A percentile compares a stretch with the other conserved stretches of the same genome.
Evolutionary conservation across 139 green algal genomes (phyloP).

Genomic region (Chlamydomonas sp.): DNA sequence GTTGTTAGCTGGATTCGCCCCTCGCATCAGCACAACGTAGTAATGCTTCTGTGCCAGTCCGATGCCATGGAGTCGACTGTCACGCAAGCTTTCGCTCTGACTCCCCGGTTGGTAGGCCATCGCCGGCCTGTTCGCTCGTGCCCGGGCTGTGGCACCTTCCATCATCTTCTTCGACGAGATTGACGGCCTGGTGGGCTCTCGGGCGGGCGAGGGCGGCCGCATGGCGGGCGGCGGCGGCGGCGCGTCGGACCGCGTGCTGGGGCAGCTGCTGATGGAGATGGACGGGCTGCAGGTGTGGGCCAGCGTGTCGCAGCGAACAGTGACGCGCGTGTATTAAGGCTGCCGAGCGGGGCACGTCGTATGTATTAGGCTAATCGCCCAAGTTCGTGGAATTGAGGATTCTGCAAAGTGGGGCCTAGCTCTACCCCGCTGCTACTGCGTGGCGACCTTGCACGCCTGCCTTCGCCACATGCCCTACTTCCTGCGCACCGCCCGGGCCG

Average conservation of each 20-base stretch:
- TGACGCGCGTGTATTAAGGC: not conserved
- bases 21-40: no score
- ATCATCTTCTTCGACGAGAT: constrained; percentile 94
- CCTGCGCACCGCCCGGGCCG: no score
- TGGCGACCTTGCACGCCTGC: no score
- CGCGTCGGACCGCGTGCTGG: constrained; percentile 66
- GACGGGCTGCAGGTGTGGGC: constrained; percentile 72
- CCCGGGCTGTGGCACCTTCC: constrained; percentile 73
- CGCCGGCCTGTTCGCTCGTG: constrained; percentile 72
- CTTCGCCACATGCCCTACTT: no score
- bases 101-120: constrained; percentile 48
- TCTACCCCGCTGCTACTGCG: no score
- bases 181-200: constrained; percentile 68
- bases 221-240: constrained; percentile 3
- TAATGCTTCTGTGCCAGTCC: no score
- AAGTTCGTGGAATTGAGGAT: no score
- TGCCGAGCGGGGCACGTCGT: not conserved
- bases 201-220: constrained; percentile 19
- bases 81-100: not conserved
- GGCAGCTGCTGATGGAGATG: constrained; percentile 93
- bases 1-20: no score
- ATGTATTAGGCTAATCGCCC: not conserved
- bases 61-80: no score
- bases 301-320: no score
- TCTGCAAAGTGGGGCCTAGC: no score